Base-by-base conservation (phyloP, 805 yeast species). In the Pichia paraexigua region DNA sequence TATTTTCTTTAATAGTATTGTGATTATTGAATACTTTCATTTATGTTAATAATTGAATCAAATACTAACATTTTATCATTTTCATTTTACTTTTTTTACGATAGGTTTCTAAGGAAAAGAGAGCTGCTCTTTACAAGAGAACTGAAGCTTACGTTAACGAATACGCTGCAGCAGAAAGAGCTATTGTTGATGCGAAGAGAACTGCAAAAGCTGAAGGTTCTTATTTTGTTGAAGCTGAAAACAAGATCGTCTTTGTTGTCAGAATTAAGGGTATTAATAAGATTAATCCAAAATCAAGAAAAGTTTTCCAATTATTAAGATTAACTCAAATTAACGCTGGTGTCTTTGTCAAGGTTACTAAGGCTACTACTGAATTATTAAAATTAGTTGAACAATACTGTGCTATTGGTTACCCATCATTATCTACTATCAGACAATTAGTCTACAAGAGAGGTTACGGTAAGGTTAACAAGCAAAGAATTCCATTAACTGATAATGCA, bases 191-290 rank as follows among this genome's bases (percentile, higher is more conserved):
- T 53, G 95, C 96, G 69, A 84, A 84, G 82, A 88, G 96, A 76
- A 88, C 86, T 62, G 97, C 97, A 65, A 87, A 86, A 82, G 91
- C 92, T 74, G 77, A 83, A 70, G 95, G 95, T 75, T 83, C 94
- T 69, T 87, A 84, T 89, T 91, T 83, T 81, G 95, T 89, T 68
- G 89, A 83, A 70, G 97, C 95, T 75, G 92, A 91, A 83, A 82
- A 84, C 70, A 90, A 88, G 78, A 85, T 91, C 70, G 95, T 88
- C 63, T 89, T 91, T 75, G 95, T 91, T 71, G 83, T 91, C 75
- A 89, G 98, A 86, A 91, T 91, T 85, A 91, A 91, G 92, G 97
- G 97, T 91, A 88, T 91, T 76, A 87, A 80, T 91, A 91, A 90
- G 86, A 89, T 91, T 68, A 87, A 97, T 71, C 97, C 97, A 71